Base-by-base conservation (phyloP, 306 rosid genomes). In the Begonia loranthoides region DNA sequence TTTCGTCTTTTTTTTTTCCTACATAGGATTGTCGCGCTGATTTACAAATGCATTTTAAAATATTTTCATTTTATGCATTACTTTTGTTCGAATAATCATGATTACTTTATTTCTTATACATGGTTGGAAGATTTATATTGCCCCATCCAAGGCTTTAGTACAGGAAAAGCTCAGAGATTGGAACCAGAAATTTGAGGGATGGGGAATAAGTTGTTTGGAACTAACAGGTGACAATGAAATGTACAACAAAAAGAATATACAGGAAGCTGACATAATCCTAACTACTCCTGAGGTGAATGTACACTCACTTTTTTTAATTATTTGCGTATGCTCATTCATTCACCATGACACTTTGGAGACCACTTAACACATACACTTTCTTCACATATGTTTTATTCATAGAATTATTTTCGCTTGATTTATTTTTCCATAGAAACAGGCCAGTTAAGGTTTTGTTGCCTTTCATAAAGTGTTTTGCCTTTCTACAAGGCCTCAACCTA, bases 71-170 rank as follows among this genome's bases (percentile, higher is more conserved):
- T 28, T 28, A 43, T 43, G 54, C 62, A 63, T 55, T 60, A 16
- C 52, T 52, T 70, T 65, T 45, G 60, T 43, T 66, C 52, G 45
- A 46, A 65, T 72, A 46, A 17, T 66, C 54, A 57, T 52, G 38
- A 44, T 28, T 57, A 54, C 17, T 41, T 12, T 59, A 61, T 65
- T 82, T 60, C 63, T 69, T 57, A 59, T n/a, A 21, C 63, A 52
- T 74, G 61, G 56, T 61, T 59, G 66, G 66, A 60, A 89, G 97
- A 72, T 89, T 69, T 89, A 89, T 54, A 60, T 82, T 54, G 95
- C 95, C 58, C 97, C 97, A 56, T 82, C 97, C 17, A 89, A 89
- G 83, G 97, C 97, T 56, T 77, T 89, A 70, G 90, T 89, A 51
- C 97, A 89, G 62, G 97, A 89, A 79, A 89, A 89, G 62, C 73